Percentiles rank a stretch among this genome's conserved stretches.
Conservation (phyloP, 2,329 filamentous ascomycete species). For the Xylaria multiplex region DNA sequence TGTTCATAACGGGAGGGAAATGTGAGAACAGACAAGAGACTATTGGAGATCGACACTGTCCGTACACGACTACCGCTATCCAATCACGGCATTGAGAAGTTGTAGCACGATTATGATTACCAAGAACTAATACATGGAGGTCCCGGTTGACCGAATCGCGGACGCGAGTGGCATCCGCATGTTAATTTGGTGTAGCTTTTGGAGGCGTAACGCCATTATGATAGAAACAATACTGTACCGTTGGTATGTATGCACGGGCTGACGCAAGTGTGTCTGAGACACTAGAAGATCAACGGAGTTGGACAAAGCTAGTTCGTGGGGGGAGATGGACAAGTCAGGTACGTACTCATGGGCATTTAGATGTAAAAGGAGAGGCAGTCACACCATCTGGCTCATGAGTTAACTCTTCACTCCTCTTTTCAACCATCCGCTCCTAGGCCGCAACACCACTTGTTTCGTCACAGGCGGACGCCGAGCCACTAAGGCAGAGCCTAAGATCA, state of each 20-base stretch:
- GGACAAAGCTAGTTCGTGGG: conserved; percentile 16
- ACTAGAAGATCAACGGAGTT: conserved; percentile 9
- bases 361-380: conserved; percentile 20
- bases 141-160: conserved; percentile 3
- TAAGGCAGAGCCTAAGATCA: background rate
- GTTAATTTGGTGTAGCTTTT: conserved; percentile 20
- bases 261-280: conserved; percentile 27
- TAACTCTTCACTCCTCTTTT: background rate
- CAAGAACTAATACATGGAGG: background rate
- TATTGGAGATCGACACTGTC: conserved; percentile 32
- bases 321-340: conserved; percentile 9
- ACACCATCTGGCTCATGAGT: background rate
- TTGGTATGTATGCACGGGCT: conserved; percentile 21
- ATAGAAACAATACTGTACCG: conserved; percentile 18
- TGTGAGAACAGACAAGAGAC: conserved; percentile 1
- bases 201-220: conserved; percentile 13
- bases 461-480: background rate
- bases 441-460: background rate
- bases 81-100: conserved; percentile 23
- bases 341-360: conserved; percentile 15
- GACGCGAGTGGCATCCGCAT: conserved; percentile 23
- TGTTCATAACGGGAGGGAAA: conserved; percentile 1
- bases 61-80: conserved; percentile 21
- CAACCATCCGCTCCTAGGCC: background rate
- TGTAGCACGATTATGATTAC: conserved; percentile 17